Conservation (phyloP, 768 basidiomycete species). For the Russula virescens region DNA sequence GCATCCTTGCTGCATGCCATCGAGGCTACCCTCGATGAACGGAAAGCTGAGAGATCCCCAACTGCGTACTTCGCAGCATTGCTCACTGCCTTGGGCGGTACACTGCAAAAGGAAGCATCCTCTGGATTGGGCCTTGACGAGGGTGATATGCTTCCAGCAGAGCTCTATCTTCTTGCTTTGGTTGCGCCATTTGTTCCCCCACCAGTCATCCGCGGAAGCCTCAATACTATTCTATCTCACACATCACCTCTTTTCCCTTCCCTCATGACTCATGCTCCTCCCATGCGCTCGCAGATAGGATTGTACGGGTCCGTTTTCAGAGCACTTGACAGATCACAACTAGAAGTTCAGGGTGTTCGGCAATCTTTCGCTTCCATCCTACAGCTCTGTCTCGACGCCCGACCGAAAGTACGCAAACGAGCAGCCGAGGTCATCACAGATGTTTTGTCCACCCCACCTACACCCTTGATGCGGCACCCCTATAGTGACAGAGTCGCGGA, state of each 20-base stretch:
- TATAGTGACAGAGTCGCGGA: conserved; percentile 78
- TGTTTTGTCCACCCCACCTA: conserved; percentile 67
- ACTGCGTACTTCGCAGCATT: conserved; percentile 96
- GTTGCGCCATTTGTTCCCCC: conserved; percentile 70
- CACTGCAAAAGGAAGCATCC: conserved; percentile 53
- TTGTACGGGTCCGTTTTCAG: conserved; percentile 65
- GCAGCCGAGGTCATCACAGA: conserved; percentile 83
- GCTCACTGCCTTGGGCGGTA: conserved; percentile 76
- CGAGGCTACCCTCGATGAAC: conserved; percentile 73
- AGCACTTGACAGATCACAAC: conserved; percentile 63
- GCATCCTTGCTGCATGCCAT: conserved; percentile 80
- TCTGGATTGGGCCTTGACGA: conserved; percentile 41
- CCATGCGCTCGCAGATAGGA: conserved; percentile 80
- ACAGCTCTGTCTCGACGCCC: conserved; percentile 74
- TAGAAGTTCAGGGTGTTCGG: conserved; percentile 62
- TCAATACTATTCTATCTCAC: conserved; percentile 62
- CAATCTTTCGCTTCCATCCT: conserved; percentile 84
- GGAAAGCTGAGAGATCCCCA: conserved; percentile 58
- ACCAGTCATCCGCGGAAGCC: conserved; percentile 76
- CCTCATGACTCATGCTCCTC: conserved; percentile 59
- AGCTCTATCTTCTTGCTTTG: conserved; percentile 77
- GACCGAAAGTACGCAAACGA: conserved; percentile 91
- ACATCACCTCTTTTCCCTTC: conserved; percentile 76
- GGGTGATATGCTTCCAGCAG: conserved; percentile 75
- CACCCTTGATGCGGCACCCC: conserved; percentile 75